Base-by-base conservation (phyloP, 805 yeast genomes). In the Yarrowia sp. region DNA sequence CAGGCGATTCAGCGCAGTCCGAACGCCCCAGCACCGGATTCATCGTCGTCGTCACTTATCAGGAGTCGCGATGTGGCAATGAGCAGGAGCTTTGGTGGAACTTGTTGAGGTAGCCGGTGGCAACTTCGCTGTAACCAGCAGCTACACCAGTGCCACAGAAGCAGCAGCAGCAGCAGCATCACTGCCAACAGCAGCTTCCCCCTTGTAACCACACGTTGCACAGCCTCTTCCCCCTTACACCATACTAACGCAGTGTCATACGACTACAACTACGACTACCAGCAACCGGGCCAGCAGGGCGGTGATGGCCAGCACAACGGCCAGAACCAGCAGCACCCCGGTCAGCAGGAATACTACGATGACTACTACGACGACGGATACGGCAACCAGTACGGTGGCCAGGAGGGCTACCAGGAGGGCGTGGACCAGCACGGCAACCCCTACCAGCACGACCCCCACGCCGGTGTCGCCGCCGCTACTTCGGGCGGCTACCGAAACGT, bases 401-500 rank as follows among this genome's bases (percentile, higher is more conserved):
- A 74, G 68, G 73, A 76, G 70, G 75, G 73, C 67, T 72, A 75
- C 69, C 76, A 74, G 41, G 75, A 78, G 69, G 80, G 79, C 69
- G 76, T 56, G 48, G 63, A 56, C 63, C 53, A 76, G 69, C 82
- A 81, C 71, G 81, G 79, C 75, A 79, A 80, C 67, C 77, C 83
- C 74, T 81, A 81, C 71, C 83, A 79, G 72, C 77, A 81, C 70
- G 77, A 75, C 69, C 78, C 78, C 71, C 77, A 72, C 73, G 78
- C 74, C 61, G 72, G 72, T 65, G 82, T 83, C 72, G 82, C 83
- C 71, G 75, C 78, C 63, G 75, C 81, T 78, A 76, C 73, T 73
- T 76, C 72, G 70, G 79, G 77, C 49, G 74, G 78, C 73, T 52
- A 75, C 76, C 69, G 77, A 72, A 71, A 71, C 40, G 71, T 70